Base-by-base conservation (phyloP, 2,329 filamentous ascomycete genomes). In the Podosphaera xanthii region DNA sequence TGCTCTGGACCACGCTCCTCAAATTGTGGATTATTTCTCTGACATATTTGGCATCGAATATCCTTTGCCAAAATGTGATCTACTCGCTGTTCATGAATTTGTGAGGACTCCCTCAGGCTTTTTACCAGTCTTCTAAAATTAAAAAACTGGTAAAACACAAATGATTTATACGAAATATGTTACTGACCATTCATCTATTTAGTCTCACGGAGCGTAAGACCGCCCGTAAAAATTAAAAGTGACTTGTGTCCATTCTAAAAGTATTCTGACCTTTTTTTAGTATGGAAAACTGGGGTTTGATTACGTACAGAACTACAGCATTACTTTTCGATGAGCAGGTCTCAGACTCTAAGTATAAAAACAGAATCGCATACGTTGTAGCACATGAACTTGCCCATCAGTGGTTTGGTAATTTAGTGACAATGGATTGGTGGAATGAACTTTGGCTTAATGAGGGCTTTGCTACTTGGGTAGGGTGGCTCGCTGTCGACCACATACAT, bases 351-450 rank as follows among this genome's bases (percentile, higher is more conserved):
- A 82, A 83, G 63, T 96, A 91, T 74, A 90, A 89, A 72, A 96
- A 95, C 71, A 80, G 90, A 44, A 86, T 98, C 63, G 92, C 92
- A 38, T 97, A 98, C 67, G 90, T 97, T 60, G 90, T 97, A 57
- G 91, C 92, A n/a, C 92, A 98, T 72, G 92, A 98, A 71, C 77
- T 98, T 62, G 92, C 90, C 59, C 89, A 95, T 69, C 89, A 94
- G 73, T 95, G 90, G 90, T 95, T 95, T 66, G 89, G 89, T 44
- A 94, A 95, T 70, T 78, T 95, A 9, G 89, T 94, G 50, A 95
- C 90, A 4, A 95, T 95, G 89, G 87, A 94, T 70, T 95, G 89
- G 88, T 92, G 87, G 87, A 63, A 63, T 54, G 86, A 94, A 73
- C 78, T 92, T 44, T 95, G 88, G 89, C 78, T 94, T 58, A 94